These are phyloP conservation scores for Juncus inflexus DNA, from an alignment of 176 grass and related monocot species.

Conservation along the genomic window DNA sequence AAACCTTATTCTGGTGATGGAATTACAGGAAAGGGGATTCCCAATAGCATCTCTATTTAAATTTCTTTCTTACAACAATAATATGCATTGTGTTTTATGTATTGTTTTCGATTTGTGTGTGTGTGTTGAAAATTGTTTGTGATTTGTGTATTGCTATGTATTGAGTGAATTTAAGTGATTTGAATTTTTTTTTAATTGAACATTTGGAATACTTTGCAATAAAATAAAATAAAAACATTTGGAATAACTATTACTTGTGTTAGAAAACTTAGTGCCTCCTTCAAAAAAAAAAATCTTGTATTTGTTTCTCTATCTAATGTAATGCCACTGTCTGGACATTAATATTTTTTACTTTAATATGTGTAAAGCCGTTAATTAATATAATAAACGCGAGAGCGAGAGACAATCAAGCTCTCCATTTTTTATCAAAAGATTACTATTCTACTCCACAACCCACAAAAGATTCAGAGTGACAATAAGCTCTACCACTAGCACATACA, in stretches of 20 bases:
- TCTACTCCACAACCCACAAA: conserved; percentile 2
- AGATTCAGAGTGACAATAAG: conserved; percentile 2
- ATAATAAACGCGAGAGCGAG: background rate
- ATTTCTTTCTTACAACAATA: background rate
- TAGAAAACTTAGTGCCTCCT: too few species aligned
- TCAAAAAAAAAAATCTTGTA: too few species aligned
- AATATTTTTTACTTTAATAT: background rate
- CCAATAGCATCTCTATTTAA: conserved; percentile 72
- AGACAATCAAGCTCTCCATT: background rate
- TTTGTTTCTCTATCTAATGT: too few species aligned
- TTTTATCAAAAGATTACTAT: background rate
- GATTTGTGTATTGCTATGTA: too few species aligned
- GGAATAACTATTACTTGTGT: too few species aligned
- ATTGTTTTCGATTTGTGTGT: background rate
- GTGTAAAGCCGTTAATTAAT: too few species aligned
- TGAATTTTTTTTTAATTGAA: background rate
- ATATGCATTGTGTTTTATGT: background rate
- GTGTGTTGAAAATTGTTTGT: background rate
- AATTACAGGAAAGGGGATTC: conserved; percentile 60
- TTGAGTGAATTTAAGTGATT: background rate
- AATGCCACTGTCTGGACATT: background rate
- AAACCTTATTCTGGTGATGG: conserved; percentile 49
- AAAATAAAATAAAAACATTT: too few species aligned
- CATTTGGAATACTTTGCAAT: too few species aligned
- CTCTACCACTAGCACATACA: conserved; percentile 11